Base-by-base conservation (phyloP, 345 rosid genomes). In the Toxicodendron radicans region DNA sequence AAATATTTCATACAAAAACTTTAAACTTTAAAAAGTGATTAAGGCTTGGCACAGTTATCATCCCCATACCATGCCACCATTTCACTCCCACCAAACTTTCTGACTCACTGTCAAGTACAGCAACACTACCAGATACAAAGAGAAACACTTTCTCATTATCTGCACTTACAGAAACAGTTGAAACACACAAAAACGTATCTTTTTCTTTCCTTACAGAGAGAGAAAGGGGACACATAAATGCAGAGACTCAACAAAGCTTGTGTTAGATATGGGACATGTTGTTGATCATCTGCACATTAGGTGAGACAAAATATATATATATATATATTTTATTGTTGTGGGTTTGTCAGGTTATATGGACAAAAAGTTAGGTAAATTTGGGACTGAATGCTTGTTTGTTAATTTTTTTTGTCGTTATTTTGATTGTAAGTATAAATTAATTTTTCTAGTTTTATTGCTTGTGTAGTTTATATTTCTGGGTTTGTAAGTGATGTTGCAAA, bases 171-270 rank as follows among this genome's bases (percentile, higher is more conserved):
- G 75, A 60, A 41, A 43, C 56, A n/a, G 45, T 2, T 13, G 53
- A 10, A 56, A 24, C 66, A 45, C 54, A 32, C 43, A 56, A 64
- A 56, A 54, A 27, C 67, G 46, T 33, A 41, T 64, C 16, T 18
- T n/a, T 58, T 5, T 16, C 1, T 58, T 74, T 74, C 66, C 66
- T 45, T 66, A 27, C 21, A 66, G 23, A 32, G 66, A 66, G 71
- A 43, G 45, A 14, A 33, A 3, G 49, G 58, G 66, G 72, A 58
- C 57, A 57, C 51, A 66, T 66, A 74, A 66, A 74, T 66, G 72
- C 72, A 56, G 33, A 8, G 52, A 58, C 38, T 32, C 32, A 56
- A 41, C 30, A 56, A 41, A 58, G 49, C 51, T 35, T 32, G 13
- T 52, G 49, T 49, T 46, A 49, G 12, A 43, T 35, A 14, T 49